These are phyloP conservation scores for Polyporus tsugae DNA, from an alignment of 1,284 basidiomycete species.

Conservation along the genomic window DNA sequence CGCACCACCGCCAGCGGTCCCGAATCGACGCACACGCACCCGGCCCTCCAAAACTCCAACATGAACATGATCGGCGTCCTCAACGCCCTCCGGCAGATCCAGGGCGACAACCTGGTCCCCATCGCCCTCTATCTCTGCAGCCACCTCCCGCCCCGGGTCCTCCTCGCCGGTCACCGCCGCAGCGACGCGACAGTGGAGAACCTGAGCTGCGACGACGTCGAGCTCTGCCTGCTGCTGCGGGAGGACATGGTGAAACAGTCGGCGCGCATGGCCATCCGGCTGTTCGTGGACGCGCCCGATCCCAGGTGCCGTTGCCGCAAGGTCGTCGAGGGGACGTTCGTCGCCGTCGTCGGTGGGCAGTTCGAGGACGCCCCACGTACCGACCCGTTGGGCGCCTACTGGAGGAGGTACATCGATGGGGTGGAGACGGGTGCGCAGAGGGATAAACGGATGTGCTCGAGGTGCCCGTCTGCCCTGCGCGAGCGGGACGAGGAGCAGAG, in stretches of 20 bases:
- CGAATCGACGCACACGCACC: not conserved
- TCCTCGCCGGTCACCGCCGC: not conserved
- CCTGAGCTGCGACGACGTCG: not conserved
- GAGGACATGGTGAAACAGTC: not conserved
- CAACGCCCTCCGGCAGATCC: not conserved
- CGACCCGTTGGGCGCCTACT: not conserved
- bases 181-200: not conserved
- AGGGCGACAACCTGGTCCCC: not conserved
- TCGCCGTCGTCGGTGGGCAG: not conserved
- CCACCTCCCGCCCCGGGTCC: not conserved
- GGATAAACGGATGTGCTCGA: not conserved
- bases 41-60: too few relatives aligned
- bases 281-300: not conserved
- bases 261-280: not conserved
- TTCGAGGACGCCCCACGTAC: conserved; percentile 2
- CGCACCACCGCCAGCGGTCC: not conserved
- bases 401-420: not conserved
- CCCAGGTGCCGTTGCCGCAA: not conserved
- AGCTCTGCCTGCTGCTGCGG: not conserved
- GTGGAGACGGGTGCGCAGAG: not conserved
- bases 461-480: not conserved
- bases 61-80: conserved; percentile 1
- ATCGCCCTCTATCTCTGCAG: conserved; percentile 3
- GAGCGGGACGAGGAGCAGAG: conserved; percentile 3
- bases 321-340: not conserved